phyloP scores from a whole-genome alignment of 176 grass and related monocot species.

The Neostapfia colusana region DNA sequence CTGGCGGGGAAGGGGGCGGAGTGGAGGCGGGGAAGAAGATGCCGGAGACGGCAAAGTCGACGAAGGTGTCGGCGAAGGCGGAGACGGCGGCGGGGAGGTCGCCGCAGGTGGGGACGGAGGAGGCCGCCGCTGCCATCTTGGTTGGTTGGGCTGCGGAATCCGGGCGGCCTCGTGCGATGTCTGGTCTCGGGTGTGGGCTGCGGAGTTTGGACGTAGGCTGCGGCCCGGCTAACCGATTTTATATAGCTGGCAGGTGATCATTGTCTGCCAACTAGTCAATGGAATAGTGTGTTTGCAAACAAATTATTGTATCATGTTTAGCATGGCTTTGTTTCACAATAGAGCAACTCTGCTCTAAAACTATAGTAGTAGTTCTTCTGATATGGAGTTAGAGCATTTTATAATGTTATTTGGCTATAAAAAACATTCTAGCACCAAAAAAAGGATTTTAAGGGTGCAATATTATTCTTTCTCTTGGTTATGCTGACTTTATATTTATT shows the following conservation, averaged over 20 bases:
- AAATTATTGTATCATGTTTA: too few relatives aligned
- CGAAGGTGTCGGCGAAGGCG: slow-evolving; percentile 84
- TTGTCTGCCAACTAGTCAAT: background rate
- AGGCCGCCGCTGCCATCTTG: slow-evolving; percentile 23
- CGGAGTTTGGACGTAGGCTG: background rate
- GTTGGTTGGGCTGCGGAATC: background rate
- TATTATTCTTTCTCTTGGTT: too few relatives aligned
- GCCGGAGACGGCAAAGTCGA: slow-evolving; percentile 72
- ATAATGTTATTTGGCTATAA: too few relatives aligned
- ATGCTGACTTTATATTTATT: too few relatives aligned
- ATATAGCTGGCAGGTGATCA: background rate
- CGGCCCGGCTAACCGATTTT: background rate
- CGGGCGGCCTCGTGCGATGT: background rate
- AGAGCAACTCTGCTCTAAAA: too few relatives aligned
- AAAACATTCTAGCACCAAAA: too few relatives aligned
- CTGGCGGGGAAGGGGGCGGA: background rate
- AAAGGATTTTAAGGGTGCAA: too few relatives aligned
- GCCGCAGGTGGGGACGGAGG: slow-evolving; percentile 53
- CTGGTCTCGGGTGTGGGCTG: background rate
- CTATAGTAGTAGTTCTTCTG: too few relatives aligned
- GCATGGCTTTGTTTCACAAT: too few relatives aligned
- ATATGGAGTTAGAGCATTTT: too few relatives aligned
- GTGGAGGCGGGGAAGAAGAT: slow-evolving; percentile 56
- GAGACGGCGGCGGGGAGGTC: slow-evolving; percentile 63
- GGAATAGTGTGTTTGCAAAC: background rate